Conservation (phyloP, 2,329 filamentous ascomycete genomes). For the Coniochaeta ligniaria region DNA sequence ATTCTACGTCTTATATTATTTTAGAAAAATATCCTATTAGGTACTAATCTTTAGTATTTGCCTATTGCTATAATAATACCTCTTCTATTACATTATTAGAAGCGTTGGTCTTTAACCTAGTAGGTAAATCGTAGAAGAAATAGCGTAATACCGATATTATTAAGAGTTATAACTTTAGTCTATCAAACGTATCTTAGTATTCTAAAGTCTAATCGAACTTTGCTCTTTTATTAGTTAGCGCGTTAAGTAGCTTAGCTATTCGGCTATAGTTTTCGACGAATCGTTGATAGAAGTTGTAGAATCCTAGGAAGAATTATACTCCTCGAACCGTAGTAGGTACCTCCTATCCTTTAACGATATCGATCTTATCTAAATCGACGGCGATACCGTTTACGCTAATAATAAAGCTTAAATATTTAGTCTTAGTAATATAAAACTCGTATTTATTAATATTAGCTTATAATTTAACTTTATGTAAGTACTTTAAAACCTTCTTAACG, state of each 20-base stretch:
- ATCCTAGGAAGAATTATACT: too few species aligned
- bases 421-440: conserved; percentile 3
- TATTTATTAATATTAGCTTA: conserved; percentile 4
- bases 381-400: conserved; percentile 1
- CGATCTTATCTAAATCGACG: not conserved
- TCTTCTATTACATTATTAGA: not conserved
- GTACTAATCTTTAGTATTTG: not conserved
- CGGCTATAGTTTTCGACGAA: too few species aligned
- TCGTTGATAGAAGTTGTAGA: conserved; percentile 3
- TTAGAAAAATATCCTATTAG: not conserved
- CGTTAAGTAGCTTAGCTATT: not conserved
- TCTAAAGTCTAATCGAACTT: not conserved
- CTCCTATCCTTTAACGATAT: not conserved
- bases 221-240: not conserved
- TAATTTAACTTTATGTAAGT: not conserved
- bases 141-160: not conserved
- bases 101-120: not conserved
- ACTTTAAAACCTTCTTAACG: not conserved
- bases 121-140: not conserved
- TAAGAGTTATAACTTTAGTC: not conserved
- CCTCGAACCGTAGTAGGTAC: not conserved
- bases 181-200: not conserved
- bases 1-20: not conserved
- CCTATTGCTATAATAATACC: not conserved
- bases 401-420: conserved; percentile 3